A percentile compares a stretch with the other conserved stretches of the same genome.
These are phyloP conservation scores for Mucor lusitanicus DNA, from an alignment of 371 early-diverging fungal genomes.

Conservation along the genomic window DNA sequence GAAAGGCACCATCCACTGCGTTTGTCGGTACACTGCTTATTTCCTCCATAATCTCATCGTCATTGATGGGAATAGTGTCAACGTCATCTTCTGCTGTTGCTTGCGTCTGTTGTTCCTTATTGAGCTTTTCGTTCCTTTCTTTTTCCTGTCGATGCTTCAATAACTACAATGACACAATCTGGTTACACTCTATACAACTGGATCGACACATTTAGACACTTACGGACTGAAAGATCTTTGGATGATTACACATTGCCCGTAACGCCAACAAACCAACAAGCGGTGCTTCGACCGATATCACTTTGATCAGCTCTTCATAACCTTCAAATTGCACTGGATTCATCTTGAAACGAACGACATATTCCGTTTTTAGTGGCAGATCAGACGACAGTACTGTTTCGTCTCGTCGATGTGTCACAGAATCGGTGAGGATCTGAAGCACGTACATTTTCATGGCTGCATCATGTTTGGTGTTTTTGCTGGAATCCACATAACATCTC, in stretches of 20 bases:
- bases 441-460: constrained; percentile 20
- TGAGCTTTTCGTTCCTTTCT: constrained; percentile 5
- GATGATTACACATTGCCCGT: constrained; percentile 74
- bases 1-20: background rate
- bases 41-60: background rate
- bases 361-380: constrained; percentile 74
- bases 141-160: constrained; percentile 7
- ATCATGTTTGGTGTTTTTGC: constrained; percentile 38
- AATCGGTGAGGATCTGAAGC: constrained; percentile 12
- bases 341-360: constrained; percentile 63
- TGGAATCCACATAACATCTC: constrained; percentile 63
- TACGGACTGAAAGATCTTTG: constrained; percentile 57
- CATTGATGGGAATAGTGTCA: background rate
- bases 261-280: constrained; percentile 29
- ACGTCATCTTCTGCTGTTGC: background rate
- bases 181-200: background rate
- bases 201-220: background rate
- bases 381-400: constrained; percentile 47
- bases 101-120: constrained; percentile 1
- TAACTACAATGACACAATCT: constrained; percentile 1
- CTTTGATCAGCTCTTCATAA: constrained; percentile 35
- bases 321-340: constrained; percentile 53
- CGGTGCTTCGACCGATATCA: background rate
- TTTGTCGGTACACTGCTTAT: background rate
- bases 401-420: constrained; percentile 48